Base-by-base conservation (phyloP, 148 eudicot genomes). In the Simmondsia chinensis region DNA sequence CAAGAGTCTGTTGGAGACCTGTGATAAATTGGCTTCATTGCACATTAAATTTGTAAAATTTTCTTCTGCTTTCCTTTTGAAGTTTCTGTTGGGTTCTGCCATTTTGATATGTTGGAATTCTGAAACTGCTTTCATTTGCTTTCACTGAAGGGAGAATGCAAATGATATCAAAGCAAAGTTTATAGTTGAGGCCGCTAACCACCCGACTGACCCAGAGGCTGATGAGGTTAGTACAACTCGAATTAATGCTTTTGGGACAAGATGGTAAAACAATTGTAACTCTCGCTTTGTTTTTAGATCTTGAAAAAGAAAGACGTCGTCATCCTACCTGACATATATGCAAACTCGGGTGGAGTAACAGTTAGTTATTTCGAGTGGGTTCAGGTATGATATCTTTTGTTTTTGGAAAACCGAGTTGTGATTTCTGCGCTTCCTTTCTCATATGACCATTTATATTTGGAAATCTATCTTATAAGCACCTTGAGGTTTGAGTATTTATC, bases 331-430 rank as follows among this genome's bases (percentile, higher is more conserved):
- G 99, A 93, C 72, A 86, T 93, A 66, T 83, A 57, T 38, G 96
- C 99, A 33, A 93, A 93, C 68, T 82, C 94, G 0, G 99, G 99
- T 7, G 99, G 99, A 21, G 99, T 93, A 40, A 93, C 99, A 9
- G 96, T 93, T 21, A 93, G 99, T 47, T 93, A 93, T 45, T 93
- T 93, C 47, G 99, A 93, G 74, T 93, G 99, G 99, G 99, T 93
- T 59, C 99, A 91, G 99, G 99, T 91, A 77, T 37, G 21, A 35
- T 1, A 34, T 52, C 33, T 23, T 6, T 13, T 4, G 20, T 4
- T 29, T n/a, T 21, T 26, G n/a, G n/a, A n/a, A n/a, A n/a, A n/a
- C n/a, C n/a, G n/a, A n/a, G n/a, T n/a, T n/a, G n/a, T n/a, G n/a
- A n/a, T n/a, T n/a, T n/a, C n/a, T n/a, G n/a, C n/a, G n/a, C n/a